Base-by-base conservation (phyloP, 345 rosid species). In the Chamaenerion angustifolium region DNA sequence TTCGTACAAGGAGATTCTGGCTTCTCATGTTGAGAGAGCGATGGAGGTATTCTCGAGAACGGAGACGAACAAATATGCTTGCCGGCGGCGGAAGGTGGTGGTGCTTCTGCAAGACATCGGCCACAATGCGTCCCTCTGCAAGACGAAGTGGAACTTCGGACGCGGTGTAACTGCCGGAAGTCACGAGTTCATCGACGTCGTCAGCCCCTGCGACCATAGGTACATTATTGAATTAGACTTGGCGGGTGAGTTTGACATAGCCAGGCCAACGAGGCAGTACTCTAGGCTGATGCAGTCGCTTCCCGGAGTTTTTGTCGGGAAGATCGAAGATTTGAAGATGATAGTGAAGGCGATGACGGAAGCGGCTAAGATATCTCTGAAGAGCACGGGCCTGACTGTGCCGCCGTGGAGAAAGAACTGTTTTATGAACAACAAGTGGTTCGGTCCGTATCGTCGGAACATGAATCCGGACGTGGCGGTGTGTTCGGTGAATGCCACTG, bases 331-430 rank as follows among this genome's bases (percentile, higher is more conserved):
- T 19, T 64, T 89, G 68, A 82, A 79, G 75, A 63, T 44, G 62
- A 64, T 82, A 31, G 71, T 85, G 17, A 68, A 69, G 49, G 65
- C 54, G 9, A 79, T 69, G 57, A 60, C 82, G 50, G 78, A 80
- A 56, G 82, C 81, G 10, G 75, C 89, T 10, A 80, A 59, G 70
- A 52, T 66, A 18, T 89, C 97, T 45, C 52, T 89, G 16, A 82
- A 62, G 67, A 70, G 71, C 58, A 65, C 65, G 4, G 76, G 63
- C 1, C 81, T 89, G 3, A 65, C 78, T 4, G 54, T 85, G 40
- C 90, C 97, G 19, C 97, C 97, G 3, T 88, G 97, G 97, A 70
- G 97, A 27, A 89, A 89, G 58, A 78, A 80, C 55, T 79, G 93
- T 23, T 82, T 80, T 70, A 80, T 85, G 94, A 84, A 76, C 46